Evolutionary conservation across 768 basidiomycete species (phyloP).

Genomic region (Macrolepiota dolichaula): DNA sequence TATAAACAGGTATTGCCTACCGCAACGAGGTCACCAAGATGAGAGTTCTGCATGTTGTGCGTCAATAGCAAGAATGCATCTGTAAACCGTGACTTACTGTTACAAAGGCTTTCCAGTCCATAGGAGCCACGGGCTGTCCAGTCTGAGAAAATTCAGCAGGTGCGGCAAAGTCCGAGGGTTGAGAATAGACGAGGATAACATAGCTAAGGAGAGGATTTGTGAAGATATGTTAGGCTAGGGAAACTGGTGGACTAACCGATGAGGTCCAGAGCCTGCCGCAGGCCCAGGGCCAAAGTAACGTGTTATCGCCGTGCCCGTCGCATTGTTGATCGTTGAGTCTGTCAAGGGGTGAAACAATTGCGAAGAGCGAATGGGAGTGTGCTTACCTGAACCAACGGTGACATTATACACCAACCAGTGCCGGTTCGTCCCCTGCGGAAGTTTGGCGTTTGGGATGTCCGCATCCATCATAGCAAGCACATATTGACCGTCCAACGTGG

Average conservation of each 20-base stretch:
- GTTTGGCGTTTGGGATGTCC: slow-evolving; percentile 58
- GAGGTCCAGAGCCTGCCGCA: slow-evolving; percentile 64
- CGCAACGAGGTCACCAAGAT: slow-evolving; percentile 10
- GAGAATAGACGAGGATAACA: slow-evolving; percentile 60
- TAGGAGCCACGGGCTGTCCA: slow-evolving; percentile 48
- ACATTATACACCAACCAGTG: slow-evolving; percentile 82
- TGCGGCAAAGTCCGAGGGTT: slow-evolving; percentile 59
- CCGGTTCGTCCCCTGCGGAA: slow-evolving; percentile 57
- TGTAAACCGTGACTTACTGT: background rate
- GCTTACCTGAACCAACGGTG: slow-evolving; percentile 25
- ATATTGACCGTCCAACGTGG: slow-evolving; percentile 48
- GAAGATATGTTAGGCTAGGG: background rate
- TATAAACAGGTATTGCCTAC: background rate
- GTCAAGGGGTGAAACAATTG: background rate
- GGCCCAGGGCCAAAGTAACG: slow-evolving; percentile 73
- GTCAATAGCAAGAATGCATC: background rate
- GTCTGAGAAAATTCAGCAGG: slow-evolving; percentile 52
- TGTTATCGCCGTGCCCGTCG: slow-evolving; percentile 50
- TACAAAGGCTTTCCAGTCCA: slow-evolving; percentile 41
- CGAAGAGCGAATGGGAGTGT: slow-evolving; percentile 25
- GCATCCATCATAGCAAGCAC: slow-evolving; percentile 79
- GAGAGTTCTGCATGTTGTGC: slow-evolving; percentile 2
- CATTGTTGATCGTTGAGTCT: slow-evolving; percentile 38
- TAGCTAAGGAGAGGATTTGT: slow-evolving; percentile 42
- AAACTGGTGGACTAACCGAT: slow-evolving; percentile 44